Conservation (phyloP, 2,329 filamentous ascomycete species). For the Penicillium sp. region DNA sequence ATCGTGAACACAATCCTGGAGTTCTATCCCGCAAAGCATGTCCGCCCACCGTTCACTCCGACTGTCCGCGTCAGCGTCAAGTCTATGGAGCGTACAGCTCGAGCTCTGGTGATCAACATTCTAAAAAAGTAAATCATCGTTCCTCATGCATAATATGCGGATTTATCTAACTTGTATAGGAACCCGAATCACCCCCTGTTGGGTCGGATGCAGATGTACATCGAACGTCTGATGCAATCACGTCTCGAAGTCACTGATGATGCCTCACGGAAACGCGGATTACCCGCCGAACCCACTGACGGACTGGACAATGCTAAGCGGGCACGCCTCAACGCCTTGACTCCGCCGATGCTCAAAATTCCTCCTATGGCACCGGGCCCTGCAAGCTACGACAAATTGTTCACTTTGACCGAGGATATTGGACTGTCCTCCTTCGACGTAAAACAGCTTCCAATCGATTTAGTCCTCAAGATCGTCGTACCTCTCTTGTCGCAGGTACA, state of each 20-base stretch:
- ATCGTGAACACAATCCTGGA: constrained; percentile 80
- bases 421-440: constrained; percentile 78
- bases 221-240: constrained; percentile 76
- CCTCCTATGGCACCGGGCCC: constrained; percentile 71
- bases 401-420: constrained; percentile 73
- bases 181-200: constrained; percentile 74
- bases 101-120: constrained; percentile 77
- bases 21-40: constrained; percentile 86
- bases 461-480: constrained; percentile 78
- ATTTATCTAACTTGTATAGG: constrained; percentile 46
- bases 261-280: constrained; percentile 67
- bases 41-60: constrained; percentile 70
- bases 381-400: constrained; percentile 76
- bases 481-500: constrained; percentile 72
- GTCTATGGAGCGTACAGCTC: constrained; percentile 92
- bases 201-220: constrained; percentile 77
- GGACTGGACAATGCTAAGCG: constrained; percentile 75
- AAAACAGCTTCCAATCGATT: constrained; percentile 67
- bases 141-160: background rate
- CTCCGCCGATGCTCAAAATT: constrained; percentile 52
- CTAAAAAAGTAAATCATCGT: constrained; percentile 62
- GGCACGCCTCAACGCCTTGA: constrained; percentile 62
- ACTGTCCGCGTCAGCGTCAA: constrained; percentile 77
- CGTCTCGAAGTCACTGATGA: constrained; percentile 78
- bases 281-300: constrained; percentile 66